A percentile compares a stretch with the other conserved stretches of the same genome.
Evolutionary conservation across 441 rosid genomes (phyloP).

Genomic region (Croton laevigatus): DNA sequence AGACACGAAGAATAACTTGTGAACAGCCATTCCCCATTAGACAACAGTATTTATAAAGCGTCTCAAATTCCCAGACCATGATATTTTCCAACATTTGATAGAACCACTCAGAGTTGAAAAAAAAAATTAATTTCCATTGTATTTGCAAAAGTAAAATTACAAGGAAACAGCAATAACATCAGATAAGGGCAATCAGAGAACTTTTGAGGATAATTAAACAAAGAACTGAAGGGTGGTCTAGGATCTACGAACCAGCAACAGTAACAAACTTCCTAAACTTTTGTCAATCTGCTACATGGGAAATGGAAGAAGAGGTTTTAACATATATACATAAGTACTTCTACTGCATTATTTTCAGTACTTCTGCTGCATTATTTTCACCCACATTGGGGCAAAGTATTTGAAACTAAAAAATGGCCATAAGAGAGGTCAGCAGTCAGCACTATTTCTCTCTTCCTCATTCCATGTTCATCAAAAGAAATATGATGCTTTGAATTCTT

Average conservation of each 20-base stretch:
- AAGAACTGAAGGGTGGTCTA: not conserved
- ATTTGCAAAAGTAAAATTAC: not conserved
- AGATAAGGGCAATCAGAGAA: not conserved
- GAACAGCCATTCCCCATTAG: not conserved
- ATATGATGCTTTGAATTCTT: not conserved
- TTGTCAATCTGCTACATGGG: not conserved
- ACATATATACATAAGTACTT: not conserved
- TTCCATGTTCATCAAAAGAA: not conserved
- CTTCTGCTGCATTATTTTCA: not conserved
- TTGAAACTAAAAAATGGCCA: not conserved
- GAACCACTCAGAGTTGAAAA: not conserved
- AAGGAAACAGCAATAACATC: not conserved
- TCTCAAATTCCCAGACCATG: not conserved
- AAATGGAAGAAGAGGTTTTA: not conserved
- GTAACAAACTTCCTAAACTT: not conserved
- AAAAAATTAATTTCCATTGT: constrained; percentile 1
- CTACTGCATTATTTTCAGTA: not conserved
- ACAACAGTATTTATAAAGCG: not conserved
- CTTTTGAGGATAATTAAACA: not conserved
- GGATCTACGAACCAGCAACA: not conserved
- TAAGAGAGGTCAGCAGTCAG: not conserved
- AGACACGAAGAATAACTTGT: not conserved
- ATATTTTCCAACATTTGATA: not conserved
- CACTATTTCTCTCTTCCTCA: not conserved
- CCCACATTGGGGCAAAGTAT: not conserved